Base-by-base conservation (phyloP, 768 basidiomycete species). In the Rhizopogon vinicolor region DNA sequence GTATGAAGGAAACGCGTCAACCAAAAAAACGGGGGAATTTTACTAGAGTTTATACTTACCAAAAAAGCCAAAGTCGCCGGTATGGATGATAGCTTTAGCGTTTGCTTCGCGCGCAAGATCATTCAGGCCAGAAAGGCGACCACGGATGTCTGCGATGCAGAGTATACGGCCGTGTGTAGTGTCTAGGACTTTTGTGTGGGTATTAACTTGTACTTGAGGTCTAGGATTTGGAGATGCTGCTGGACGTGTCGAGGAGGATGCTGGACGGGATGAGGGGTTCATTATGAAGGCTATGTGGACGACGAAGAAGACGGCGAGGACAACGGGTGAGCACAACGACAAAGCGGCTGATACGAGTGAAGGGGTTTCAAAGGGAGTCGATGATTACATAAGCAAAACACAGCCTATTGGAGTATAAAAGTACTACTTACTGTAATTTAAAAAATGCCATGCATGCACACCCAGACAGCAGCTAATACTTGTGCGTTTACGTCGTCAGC, bases 51-150 rank as follows among this genome's bases (percentile, higher is more conserved):
- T 54, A 60, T 25, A 70, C 79, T 59, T 61, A 87, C 91, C 93
- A 71, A 96, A 97, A 75, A 99, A 97, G 56, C 97, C 97, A 84
- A 98, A 98, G 76, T 99, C 97, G 52, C 97, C 97, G 0, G 95
- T 96, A 69, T 98, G 96, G 56, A 99, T 91, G 69, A 98, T 87
- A 16, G 94, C 96, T 56, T 87, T 83, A 22, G 94, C 97, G 65
- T 90, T 88, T 55, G 84, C 85, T 62, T 97, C 93, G 44, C 86
- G 76, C 16, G 95, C 95, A 52, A 97, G 83, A 71, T 91, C 84
- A 70, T 98, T 98, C 67, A 99, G 82, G 46, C 84, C 84, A 43
- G 90, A 91, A 44, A 93, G 81, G 58, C 88, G 85, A 62, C 93
- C 95, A 58, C 90, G 86, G 61, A 92, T 89, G 74, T 99, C 97